Base-by-base conservation (phyloP, 192 early-diverging fungal species). In the Linnemannia schmuckeri region DNA sequence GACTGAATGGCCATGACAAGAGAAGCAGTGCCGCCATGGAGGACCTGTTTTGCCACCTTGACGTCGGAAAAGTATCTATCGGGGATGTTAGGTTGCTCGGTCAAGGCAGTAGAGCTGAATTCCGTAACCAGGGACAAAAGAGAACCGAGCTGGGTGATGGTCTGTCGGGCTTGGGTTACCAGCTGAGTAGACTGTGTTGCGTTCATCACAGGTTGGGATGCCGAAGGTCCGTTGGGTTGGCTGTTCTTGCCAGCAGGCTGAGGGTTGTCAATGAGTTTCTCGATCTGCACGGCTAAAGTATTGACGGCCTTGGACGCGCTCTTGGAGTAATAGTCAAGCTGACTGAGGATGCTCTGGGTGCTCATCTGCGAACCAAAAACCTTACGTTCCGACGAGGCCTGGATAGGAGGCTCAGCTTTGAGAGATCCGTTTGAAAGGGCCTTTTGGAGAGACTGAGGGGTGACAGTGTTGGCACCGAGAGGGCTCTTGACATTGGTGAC, bases 1-100 rank as follows among this genome's bases (percentile, higher is more conserved):
- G 91, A 89, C 52, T 91, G 89, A 12, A 93, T 82, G 30, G 88
- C 85, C 57, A 93, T 93, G 61, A 94, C 92, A 20, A 96, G 82
- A 22, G 89, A 90, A 3, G 94, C 90, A 18, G 94, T 89, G 52
- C 88, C 90, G 72, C 94, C 91, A 89, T 93, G 94, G 38, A 96
- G 87, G 13, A 89, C 78, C 72, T 93, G 91, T 72, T 94, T 93
- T 38, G 92, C 90, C 42, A 89, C 81, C 76, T 93, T 93, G 87
- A 96, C 92, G 40, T 86, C 84, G 4, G 75, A 12, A 86, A 81
- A 81, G 57, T 57, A 76, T 22, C 54, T 77, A 35, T 96, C 89
- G 18, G 87, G 78, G 12, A 90, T 85, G 15, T 61, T 41, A 22
- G 75, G 57, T 15, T 76, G 74, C 35, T 86, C 84, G 2, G 75